phyloP scores from a whole-genome alignment of 2,329 filamentous ascomycete species.

The Harringtonia lauricola region DNA sequence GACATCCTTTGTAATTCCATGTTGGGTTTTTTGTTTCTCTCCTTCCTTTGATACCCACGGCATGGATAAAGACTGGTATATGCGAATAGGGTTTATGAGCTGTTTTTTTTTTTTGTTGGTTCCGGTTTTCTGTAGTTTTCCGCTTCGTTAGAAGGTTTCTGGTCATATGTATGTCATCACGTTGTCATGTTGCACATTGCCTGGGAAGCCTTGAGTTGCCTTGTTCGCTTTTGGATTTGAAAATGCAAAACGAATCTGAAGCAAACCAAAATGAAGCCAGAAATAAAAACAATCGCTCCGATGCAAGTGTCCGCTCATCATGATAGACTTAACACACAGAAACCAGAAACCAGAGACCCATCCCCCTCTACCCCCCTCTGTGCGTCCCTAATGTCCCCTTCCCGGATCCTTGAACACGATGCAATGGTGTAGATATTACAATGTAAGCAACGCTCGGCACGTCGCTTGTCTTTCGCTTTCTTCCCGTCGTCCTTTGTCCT shows the following conservation, averaged over 20 bases:
- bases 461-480: too few relatives aligned
- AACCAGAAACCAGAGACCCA: background rate
- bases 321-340: background rate
- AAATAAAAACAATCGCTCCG: background rate
- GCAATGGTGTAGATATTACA: background rate
- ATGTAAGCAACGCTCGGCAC: too few relatives aligned
- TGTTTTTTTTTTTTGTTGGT: background rate
- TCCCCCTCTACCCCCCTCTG: background rate
- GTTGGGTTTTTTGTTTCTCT: too few relatives aligned
- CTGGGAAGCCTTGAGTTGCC: too few relatives aligned
- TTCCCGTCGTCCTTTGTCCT: too few relatives aligned
- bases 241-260: background rate
- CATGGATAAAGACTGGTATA: background rate
- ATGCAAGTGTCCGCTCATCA: background rate
- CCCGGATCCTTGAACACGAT: too few relatives aligned
- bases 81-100: background rate
- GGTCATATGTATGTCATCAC: too few relatives aligned
- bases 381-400: background rate
- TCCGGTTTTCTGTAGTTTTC: background rate
- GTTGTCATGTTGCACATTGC: too few relatives aligned
- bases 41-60: background rate
- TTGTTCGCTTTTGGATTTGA: too few relatives aligned
- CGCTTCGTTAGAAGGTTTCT: background rate
- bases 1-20: too few relatives aligned
- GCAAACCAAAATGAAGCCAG: background rate